phyloP scores from a whole-genome alignment of 495 filamentous ascomycete species.

The Penicillium psychrofluorescens region DNA sequence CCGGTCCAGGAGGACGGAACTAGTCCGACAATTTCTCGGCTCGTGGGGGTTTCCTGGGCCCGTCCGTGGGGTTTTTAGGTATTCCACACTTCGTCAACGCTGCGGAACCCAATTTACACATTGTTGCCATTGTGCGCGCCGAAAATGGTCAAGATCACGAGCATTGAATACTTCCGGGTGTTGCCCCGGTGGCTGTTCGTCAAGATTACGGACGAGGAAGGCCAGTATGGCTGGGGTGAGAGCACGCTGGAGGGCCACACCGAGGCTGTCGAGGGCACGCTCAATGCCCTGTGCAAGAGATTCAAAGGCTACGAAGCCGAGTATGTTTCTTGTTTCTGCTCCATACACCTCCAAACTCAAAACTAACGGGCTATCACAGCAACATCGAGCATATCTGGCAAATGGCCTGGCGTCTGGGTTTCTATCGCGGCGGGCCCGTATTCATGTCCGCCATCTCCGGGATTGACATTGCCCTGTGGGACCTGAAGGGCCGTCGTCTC shows the following conservation, averaged over 20 bases:
- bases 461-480: conserved; percentile 76
- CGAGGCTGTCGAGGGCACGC: conserved; percentile 66
- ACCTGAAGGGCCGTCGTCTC: conserved; percentile 55
- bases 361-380: conserved; percentile 25
- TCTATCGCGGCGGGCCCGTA: conserved; percentile 74
- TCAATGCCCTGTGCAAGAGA: conserved; percentile 57
- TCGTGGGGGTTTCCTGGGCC: not conserved
- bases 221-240: conserved; percentile 69
- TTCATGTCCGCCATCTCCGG: conserved; percentile 74
- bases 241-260: conserved; percentile 71
- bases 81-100: no score
- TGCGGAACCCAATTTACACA: no score
- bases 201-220: conserved; percentile 60
- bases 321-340: conserved; percentile 29
- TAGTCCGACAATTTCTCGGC: conserved; percentile 2
- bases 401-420: conserved; percentile 58
- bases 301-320: conserved; percentile 67
- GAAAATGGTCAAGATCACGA: conserved; percentile 58
- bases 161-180: conserved; percentile 69
- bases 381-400: conserved; percentile 83
- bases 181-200: conserved; percentile 75
- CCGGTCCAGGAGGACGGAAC: conserved; percentile 1
- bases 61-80: no score
- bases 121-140: no score
- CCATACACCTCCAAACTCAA: no score